These are phyloP conservation scores for Boletus tomentosulus DNA, from an alignment of 768 basidiomycete genomes.

Conservation along the genomic window DNA sequence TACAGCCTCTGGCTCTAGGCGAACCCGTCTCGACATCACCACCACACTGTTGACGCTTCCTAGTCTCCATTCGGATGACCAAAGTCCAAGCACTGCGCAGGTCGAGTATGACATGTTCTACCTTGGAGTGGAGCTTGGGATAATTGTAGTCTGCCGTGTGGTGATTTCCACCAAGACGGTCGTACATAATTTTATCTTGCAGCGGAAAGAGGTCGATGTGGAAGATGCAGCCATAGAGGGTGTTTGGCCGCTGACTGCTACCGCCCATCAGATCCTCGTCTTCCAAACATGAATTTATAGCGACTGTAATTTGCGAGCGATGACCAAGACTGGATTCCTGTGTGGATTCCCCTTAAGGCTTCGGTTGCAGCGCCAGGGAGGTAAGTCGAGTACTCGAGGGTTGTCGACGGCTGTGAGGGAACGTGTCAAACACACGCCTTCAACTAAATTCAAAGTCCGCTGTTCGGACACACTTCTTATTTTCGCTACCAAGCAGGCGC, in stretches of 20 bases:
- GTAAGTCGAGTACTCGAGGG: neutral
- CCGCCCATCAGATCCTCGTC: constrained; percentile 31
- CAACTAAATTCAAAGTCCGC: constrained; percentile 33
- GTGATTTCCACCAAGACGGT: constrained; percentile 15
- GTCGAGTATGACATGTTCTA: constrained; percentile 30
- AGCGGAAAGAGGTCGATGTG: constrained; percentile 24
- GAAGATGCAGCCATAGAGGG: constrained; percentile 28
- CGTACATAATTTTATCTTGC: constrained; percentile 30
- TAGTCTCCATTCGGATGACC: constrained; percentile 17
- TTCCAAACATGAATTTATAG: constrained; percentile 15
- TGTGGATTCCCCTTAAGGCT: neutral
- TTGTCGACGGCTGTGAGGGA: constrained; percentile 10
- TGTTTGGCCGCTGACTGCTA: constrained; percentile 29
- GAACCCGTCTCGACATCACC: constrained; percentile 25
- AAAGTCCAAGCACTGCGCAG: constrained; percentile 4
- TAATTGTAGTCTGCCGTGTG: constrained; percentile 26
- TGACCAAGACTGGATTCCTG: neutral
- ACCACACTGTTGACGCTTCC: constrained; percentile 25
- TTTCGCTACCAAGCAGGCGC: constrained; percentile 24
- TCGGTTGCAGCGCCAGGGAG: neutral
- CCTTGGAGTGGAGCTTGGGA: constrained; percentile 25
- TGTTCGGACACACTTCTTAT: constrained; percentile 23
- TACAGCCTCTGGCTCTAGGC: constrained; percentile 18
- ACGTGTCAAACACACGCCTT: constrained; percentile 27
- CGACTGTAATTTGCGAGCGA: neutral